Evolutionary conservation across 2,329 filamentous ascomycete genomes (phyloP), one percentile per base, ranked within the genome.

Genomic region (Sodiomyces alkalinus): DNA sequence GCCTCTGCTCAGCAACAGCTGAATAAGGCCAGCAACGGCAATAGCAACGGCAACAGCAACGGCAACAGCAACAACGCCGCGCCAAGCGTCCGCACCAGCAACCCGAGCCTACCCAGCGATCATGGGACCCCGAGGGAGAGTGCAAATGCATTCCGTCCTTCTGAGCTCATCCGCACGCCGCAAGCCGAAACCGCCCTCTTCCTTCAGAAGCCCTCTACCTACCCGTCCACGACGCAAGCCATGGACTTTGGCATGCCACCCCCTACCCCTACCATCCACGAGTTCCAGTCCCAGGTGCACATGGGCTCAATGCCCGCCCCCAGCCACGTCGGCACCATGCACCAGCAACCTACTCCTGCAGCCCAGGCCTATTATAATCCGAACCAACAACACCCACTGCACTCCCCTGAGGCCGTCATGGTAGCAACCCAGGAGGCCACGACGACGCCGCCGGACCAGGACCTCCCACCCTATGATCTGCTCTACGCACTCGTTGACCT

Each of bases 391-490:
- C 51, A 45, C 34, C 57, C 49, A 38, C 49, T 77, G 19, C 64
- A 68, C 29, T 73, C 74, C 2, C 69, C 74, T 0, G 63, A 59
- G 15, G 55, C 73, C 15, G 64, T 61, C 30, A 60, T 74, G 17
- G n/a, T n/a, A n/a, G n/a, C n/a, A n/a, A 52, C 62, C 7, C 56
- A 64, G 26, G 51, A 33, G 10, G 54, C 47, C 35, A 51, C 50
- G 25, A 60, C 58, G 37, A 54, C 50, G 33, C 60, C 48, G 13
- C 56, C 66, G 3, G 74, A 80, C 40, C 65, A 74, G 28, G 76
- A 80, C 32, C 63, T 85, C 17, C 79, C 79, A 2, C 78, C 78
- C 2, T 81, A 82, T 40, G 77, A 82, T 43, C 54, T 83, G 5
- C 54, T 83, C 1, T 83, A 82, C 41, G 65, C 73, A 3, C 52